A percentile compares a stretch with the other conserved stretches of the same genome.
phyloP scores from a whole-genome alignment of 2,329 filamentous ascomycete species.

The Neonectria faginata region DNA sequence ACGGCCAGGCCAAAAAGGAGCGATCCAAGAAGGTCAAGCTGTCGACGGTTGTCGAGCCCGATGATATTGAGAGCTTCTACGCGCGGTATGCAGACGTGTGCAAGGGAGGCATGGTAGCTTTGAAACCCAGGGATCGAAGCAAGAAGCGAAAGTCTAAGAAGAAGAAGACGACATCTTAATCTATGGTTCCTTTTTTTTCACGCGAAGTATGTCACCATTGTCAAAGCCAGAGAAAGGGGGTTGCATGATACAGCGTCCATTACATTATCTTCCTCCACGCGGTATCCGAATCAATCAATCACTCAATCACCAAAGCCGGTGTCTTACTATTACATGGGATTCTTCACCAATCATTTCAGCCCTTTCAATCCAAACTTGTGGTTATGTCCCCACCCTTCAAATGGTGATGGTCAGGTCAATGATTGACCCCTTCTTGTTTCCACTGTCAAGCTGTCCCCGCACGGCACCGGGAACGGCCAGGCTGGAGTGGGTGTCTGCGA shows the following conservation, averaged over 20 bases:
- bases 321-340: constrained; percentile 8
- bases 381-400: constrained; percentile 1
- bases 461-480: constrained; percentile 62
- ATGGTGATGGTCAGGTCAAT: not conserved
- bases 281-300: constrained; percentile 18
- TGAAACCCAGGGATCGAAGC: constrained; percentile 95
- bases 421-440: constrained; percentile 10
- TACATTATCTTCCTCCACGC: constrained; percentile 33
- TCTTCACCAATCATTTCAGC: not conserved
- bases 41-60: constrained; percentile 83
- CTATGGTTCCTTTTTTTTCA: not conserved
- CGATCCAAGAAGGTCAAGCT: constrained; percentile 75
- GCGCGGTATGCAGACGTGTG: constrained; percentile 88
- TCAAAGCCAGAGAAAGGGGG: not conserved
- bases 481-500: constrained; percentile 64
- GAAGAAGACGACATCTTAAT: constrained; percentile 63
- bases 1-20: constrained; percentile 75
- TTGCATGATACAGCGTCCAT: constrained; percentile 23
- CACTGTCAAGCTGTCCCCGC: constrained; percentile 59
- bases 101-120: constrained; percentile 85
- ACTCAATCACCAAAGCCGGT: constrained; percentile 23
- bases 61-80: constrained; percentile 85
- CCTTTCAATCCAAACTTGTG: not conserved
- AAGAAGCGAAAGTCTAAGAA: constrained; percentile 84
- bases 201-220: not conserved